Evolutionary conservation across 2,329 filamentous ascomycete species (phyloP).

Genomic region (Onygenales sp.): DNA sequence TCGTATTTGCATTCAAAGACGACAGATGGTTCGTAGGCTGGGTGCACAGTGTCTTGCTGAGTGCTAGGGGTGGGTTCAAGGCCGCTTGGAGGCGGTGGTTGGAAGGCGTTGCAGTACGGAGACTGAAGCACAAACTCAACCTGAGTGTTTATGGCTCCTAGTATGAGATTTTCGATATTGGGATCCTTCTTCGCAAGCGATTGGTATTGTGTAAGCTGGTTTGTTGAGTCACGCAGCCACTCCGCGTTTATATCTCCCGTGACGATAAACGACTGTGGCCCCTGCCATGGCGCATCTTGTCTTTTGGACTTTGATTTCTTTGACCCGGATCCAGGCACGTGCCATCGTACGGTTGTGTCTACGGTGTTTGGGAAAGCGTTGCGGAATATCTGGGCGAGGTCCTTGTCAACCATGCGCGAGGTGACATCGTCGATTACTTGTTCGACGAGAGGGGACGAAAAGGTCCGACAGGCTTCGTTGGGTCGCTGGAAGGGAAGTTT

Average conservation of each 20-base stretch:
- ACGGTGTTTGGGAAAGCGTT: constrained; percentile 90
- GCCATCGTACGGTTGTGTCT: constrained; percentile 83
- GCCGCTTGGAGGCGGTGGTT: constrained; percentile 77
- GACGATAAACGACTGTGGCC: constrained; percentile 84
- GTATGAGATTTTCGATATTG: constrained; percentile 66
- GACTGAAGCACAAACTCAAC: constrained; percentile 88
- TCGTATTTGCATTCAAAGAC: constrained; percentile 99
- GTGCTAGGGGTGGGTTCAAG: constrained; percentile 65
- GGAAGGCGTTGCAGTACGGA: constrained; percentile 97
- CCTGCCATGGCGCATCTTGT: constrained; percentile 63
- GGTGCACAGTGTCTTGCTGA: constrained; percentile 76
- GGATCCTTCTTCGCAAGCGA: constrained; percentile 71
- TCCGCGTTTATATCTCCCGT: constrained; percentile 89
- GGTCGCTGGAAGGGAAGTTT: constrained; percentile 80
- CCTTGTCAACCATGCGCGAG: constrained; percentile 67
- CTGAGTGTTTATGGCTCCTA: constrained; percentile 94
- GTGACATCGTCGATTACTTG: constrained; percentile 77
- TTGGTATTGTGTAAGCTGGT: constrained; percentile 88
- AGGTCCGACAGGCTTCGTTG: constrained; percentile 72
- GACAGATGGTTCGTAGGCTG: constrained; percentile 68
- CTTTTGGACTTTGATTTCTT: constrained; percentile 33
- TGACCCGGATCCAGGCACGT: constrained; percentile 52
- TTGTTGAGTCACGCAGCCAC: constrained; percentile 86
- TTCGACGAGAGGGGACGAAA: constrained; percentile 78
- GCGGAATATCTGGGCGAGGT: constrained; percentile 85